Percentiles rank a stretch among this genome's conserved stretches.
Evolutionary conservation across 768 basidiomycete genomes (phyloP).

Genomic region (Lyophyllum shimeji): DNA sequence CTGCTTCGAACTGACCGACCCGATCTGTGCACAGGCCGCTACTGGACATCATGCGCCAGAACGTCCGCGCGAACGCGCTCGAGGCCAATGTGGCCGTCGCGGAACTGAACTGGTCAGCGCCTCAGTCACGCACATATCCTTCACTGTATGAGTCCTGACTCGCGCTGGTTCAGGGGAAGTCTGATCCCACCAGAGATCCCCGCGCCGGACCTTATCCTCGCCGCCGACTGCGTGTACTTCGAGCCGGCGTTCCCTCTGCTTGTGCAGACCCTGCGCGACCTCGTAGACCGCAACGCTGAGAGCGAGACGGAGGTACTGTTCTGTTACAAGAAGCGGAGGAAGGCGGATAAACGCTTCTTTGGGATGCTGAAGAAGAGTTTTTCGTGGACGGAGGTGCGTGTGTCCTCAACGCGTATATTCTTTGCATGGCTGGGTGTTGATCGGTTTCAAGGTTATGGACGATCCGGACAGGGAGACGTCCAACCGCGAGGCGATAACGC

Average conservation of each 20-base stretch:
- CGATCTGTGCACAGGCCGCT: constrained; percentile 54
- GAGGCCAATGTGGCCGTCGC: constrained; percentile 49
- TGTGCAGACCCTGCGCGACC: constrained; percentile 71
- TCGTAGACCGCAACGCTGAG: constrained; percentile 36
- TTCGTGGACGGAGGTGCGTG: constrained; percentile 14
- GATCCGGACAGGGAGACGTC: constrained; percentile 14
- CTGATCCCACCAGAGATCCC: constrained; percentile 47
- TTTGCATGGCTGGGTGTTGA: not conserved
- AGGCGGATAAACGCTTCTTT: constrained; percentile 33
- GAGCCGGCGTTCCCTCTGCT: constrained; percentile 91
- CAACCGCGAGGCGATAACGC: constrained; percentile 15
- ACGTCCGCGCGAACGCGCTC: constrained; percentile 67
- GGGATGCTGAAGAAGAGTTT: constrained; percentile 12
- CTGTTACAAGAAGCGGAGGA: constrained; percentile 92
- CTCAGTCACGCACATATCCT: constrained; percentile 7
- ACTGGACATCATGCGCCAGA: constrained; percentile 74
- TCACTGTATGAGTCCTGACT: constrained; percentile 1
- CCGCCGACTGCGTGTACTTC: constrained; percentile 95
- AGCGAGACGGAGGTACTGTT: constrained; percentile 71
- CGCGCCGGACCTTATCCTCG: constrained; percentile 70
- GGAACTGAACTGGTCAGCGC: constrained; percentile 80
- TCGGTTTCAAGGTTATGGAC: constrained; percentile 6
- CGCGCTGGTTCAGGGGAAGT: constrained; percentile 56
- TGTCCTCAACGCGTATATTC: not conserved
- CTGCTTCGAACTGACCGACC: not conserved